Conservation (phyloP, 2,329 filamentous ascomycete genomes). For the Phyllosticta citriasiana region DNA sequence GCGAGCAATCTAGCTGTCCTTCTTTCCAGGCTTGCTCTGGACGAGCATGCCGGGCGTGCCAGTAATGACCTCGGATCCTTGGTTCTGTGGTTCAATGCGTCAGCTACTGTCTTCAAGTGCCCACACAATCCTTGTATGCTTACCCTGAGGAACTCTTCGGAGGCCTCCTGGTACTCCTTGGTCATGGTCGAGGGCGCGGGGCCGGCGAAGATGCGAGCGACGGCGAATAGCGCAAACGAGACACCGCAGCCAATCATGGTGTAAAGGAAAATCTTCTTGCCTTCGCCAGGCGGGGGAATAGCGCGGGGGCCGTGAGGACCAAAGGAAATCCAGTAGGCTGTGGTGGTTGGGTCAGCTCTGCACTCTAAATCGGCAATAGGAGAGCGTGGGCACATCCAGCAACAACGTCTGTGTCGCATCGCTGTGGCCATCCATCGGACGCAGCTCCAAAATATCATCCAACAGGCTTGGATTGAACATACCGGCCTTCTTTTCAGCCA, state of each 20-base stretch:
- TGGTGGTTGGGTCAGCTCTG: slow-evolving; percentile 14
- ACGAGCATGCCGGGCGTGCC: slow-evolving; percentile 31
- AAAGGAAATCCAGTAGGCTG: slow-evolving; percentile 99
- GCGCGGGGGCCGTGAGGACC: slow-evolving; percentile 91
- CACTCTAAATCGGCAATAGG: background rate
- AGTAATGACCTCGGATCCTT: slow-evolving; percentile 29
- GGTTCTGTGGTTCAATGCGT: slow-evolving; percentile 18
- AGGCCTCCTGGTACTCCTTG: slow-evolving; percentile 92
- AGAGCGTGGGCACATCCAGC: background rate
- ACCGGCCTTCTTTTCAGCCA: slow-evolving; percentile 99
- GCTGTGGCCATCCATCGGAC: background rate
- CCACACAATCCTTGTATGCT: background rate
- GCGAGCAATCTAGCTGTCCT: slow-evolving; percentile 2
- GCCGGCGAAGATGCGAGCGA: slow-evolving; percentile 59
- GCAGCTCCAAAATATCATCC: background rate
- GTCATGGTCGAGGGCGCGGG: slow-evolving; percentile 77
- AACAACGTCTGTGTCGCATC: background rate
- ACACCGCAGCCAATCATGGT: slow-evolving; percentile 56
- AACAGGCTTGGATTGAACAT: slow-evolving; percentile 38
- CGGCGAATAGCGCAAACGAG: slow-evolving; percentile 61
- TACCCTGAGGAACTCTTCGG: slow-evolving; percentile 91
- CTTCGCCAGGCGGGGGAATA: slow-evolving; percentile 71
- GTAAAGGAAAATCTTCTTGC: slow-evolving; percentile 66
- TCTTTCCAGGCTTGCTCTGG: slow-evolving; percentile 24
- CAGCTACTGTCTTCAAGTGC: slow-evolving; percentile 4